Percentiles rank a stretch among this genome's conserved stretches.
phyloP scores from a whole-genome alignment of 78 protist species.

The Speleostelium caveatum region DNA sequence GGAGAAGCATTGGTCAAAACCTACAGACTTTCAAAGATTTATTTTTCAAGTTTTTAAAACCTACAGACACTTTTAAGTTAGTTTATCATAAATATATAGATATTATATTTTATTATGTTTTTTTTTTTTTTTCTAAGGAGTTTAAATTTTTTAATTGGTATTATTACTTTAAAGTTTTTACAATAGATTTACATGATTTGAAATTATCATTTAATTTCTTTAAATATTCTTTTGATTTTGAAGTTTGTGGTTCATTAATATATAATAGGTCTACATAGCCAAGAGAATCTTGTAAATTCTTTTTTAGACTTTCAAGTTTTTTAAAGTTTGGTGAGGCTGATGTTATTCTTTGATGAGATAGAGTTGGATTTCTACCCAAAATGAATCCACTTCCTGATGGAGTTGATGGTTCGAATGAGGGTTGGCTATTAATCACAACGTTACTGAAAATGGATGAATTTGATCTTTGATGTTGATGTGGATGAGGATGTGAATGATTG shows the following conservation, averaged over 20 bases:
- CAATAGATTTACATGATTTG: neutral
- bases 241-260: neutral
- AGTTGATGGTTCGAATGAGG: neutral
- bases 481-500: neutral
- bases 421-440: neutral
- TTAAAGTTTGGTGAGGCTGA: conserved; percentile 10
- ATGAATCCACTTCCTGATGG: neutral
- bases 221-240: conserved; percentile 1
- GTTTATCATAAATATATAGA: too few species aligned
- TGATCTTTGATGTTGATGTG: neutral
- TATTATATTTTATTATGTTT: too few species aligned
- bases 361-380: neutral
- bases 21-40: too few species aligned
- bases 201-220: conserved; percentile 22
- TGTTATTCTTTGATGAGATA: neutral
- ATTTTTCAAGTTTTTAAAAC: too few species aligned
- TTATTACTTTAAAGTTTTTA: neutral
- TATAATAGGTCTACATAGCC: conserved; percentile 6
- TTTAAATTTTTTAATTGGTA: too few species aligned
- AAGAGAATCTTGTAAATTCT: conserved; percentile 6
- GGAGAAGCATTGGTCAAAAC: too few species aligned
- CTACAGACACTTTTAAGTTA: too few species aligned
- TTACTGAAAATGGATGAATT: neutral
- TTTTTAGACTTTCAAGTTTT: neutral
- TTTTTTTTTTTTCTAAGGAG: too few species aligned